Evolutionary conservation across 176 grass and related monocot species (phyloP).

Genomic region (Carex myosuroides): DNA sequence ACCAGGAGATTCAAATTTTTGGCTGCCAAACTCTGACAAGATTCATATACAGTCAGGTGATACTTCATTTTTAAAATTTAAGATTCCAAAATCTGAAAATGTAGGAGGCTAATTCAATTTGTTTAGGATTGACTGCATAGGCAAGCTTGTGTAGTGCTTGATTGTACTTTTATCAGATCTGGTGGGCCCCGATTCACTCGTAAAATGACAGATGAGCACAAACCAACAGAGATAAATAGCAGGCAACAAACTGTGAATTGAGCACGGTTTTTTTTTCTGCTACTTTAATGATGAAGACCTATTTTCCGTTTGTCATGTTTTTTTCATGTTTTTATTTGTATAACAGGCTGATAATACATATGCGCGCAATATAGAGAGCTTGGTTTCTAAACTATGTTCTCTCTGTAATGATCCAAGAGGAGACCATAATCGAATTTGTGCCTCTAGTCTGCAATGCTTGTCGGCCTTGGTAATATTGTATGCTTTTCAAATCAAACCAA

Average conservation of each 20-base stretch:
- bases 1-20: constrained; percentile 70
- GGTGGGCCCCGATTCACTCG: neutral
- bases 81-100: neutral
- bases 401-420: constrained; percentile 51
- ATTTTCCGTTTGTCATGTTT: neutral
- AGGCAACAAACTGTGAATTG: neutral
- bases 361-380: constrained; percentile 75
- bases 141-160: too few species aligned
- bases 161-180: neutral
- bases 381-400: constrained; percentile 62
- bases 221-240: neutral
- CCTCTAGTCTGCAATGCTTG: constrained; percentile 78
- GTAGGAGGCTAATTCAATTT: neutral
- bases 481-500: neutral
- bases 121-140: neutral
- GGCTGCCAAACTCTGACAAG: constrained; percentile 87
- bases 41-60: constrained; percentile 90
- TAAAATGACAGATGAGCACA: neutral
- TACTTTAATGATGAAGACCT: neutral
- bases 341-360: constrained; percentile 77
- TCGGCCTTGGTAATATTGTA: constrained; percentile 60
- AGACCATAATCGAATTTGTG: constrained; percentile 50
- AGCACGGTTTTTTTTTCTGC: neutral
- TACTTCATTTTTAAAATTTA: neutral
- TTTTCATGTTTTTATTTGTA: constrained; percentile 5